Conservation (phyloP, 345 rosid species). For the Acer saccharum region DNA sequence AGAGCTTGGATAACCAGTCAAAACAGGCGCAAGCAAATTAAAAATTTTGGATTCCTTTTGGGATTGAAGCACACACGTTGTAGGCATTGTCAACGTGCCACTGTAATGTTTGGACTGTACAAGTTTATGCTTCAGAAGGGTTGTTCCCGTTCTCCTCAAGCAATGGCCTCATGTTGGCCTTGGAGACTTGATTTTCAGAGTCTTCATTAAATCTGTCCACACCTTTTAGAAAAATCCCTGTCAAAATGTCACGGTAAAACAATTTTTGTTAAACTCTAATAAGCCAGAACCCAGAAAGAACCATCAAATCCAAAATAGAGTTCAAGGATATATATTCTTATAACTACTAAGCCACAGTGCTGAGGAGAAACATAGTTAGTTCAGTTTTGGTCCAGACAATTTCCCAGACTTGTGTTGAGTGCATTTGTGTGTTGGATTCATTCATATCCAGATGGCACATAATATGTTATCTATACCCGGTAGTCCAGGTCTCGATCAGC, state of each 20-base stretch:
- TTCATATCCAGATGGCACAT: background rate
- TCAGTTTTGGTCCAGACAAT: background rate
- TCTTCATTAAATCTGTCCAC: constrained; percentile 70
- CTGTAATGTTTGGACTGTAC: background rate
- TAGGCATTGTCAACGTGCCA: background rate
- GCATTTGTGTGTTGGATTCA: background rate
- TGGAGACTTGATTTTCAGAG: constrained; percentile 30
- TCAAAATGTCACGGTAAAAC: constrained; percentile 12
- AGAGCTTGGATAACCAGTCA: background rate
- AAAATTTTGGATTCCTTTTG: background rate
- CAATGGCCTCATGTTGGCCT: constrained; percentile 48
- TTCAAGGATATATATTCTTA: background rate
- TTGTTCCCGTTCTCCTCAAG: constrained; percentile 22
- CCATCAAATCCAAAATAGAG: background rate
- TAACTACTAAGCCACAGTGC: background rate
- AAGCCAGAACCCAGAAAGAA: background rate
- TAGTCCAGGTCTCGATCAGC: background rate
- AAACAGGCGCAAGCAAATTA: constrained; percentile 7
- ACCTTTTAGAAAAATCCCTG: constrained; percentile 78
- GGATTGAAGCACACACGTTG: background rate
- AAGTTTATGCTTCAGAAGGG: constrained; percentile 15
- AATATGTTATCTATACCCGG: background rate
- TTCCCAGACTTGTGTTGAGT: background rate
- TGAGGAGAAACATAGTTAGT: background rate
- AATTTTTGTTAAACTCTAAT: constrained; percentile 1